Conservation (phyloP, 2,329 filamentous ascomycete genomes). For the Dothidotthia symphoricarpi region DNA sequence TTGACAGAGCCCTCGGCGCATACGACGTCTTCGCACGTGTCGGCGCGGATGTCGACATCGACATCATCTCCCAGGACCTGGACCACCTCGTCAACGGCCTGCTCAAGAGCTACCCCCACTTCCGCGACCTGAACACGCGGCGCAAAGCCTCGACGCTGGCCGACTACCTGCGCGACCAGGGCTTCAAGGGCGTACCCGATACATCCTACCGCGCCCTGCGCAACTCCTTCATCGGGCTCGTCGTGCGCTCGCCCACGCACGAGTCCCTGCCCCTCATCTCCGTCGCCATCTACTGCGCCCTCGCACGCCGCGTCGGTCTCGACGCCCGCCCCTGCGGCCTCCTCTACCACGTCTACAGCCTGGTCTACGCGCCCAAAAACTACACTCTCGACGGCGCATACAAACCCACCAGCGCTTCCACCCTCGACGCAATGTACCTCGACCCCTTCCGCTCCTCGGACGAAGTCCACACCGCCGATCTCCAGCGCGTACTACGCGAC, state of each 20-base stretch:
- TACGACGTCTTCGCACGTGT: slow-evolving; percentile 89
- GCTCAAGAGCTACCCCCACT: slow-evolving; percentile 50
- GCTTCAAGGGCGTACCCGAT: slow-evolving; percentile 70
- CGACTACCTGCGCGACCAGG: slow-evolving; percentile 64
- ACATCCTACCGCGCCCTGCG: slow-evolving; percentile 75
- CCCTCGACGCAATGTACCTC: slow-evolving; percentile 66
- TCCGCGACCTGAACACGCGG: slow-evolving; percentile 60
- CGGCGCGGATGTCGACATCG: slow-evolving; percentile 68
- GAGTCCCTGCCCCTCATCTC: slow-evolving; percentile 84
- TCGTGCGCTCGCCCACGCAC: slow-evolving; percentile 68
- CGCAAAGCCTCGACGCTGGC: slow-evolving; percentile 67
- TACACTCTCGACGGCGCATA: slow-evolving; percentile 51
- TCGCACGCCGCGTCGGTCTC: slow-evolving; percentile 73
- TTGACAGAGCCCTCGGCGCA: slow-evolving; percentile 74
- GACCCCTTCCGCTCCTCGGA: slow-evolving; percentile 72
- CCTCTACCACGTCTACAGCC: slow-evolving; percentile 80
- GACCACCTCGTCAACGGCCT: slow-evolving; percentile 63
- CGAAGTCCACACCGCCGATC: slow-evolving; percentile 61
- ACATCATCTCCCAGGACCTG: slow-evolving; percentile 61
- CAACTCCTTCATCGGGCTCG: slow-evolving; percentile 85
- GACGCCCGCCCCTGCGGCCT: slow-evolving; percentile 77
- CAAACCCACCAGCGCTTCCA: slow-evolving; percentile 26
- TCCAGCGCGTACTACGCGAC: slow-evolving; percentile 61
- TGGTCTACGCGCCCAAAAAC: slow-evolving; percentile 64
- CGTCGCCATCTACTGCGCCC: slow-evolving; percentile 77